Percentiles rank a stretch among this genome's conserved stretches.
These are phyloP conservation scores for Chytridium lagenaria DNA, from an alignment of 371 early-diverging fungal genomes.

Conservation along the genomic window DNA sequence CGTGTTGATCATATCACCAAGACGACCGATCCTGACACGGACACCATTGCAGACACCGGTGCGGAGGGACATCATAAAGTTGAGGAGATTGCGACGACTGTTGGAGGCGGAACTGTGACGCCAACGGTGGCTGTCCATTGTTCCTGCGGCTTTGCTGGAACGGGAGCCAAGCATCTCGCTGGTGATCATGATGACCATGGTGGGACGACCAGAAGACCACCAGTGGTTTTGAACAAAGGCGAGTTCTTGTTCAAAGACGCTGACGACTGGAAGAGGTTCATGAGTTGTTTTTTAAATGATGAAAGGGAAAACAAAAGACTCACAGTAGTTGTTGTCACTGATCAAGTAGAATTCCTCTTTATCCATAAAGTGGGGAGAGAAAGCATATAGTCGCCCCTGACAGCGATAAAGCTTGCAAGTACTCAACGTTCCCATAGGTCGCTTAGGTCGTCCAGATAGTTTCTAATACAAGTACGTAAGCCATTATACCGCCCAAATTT, in stretches of 20 bases:
- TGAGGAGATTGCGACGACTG: slow-evolving; percentile 71
- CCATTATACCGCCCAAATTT: background rate
- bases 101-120: slow-evolving; percentile 35
- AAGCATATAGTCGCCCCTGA: slow-evolving; percentile 82
- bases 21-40: slow-evolving; percentile 72
- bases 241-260: slow-evolving; percentile 80
- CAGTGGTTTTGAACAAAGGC: slow-evolving; percentile 78
- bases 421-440: slow-evolving; percentile 74
- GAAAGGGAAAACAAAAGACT: too few species aligned
- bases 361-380: slow-evolving; percentile 90
- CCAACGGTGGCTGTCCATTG: slow-evolving; percentile 23
- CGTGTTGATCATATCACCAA: slow-evolving; percentile 78
- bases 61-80: slow-evolving; percentile 83
- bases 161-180: slow-evolving; percentile 67
- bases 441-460: slow-evolving; percentile 78
- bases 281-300: background rate
- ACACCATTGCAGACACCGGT: slow-evolving; percentile 72
- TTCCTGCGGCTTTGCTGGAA: background rate
- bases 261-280: slow-evolving; percentile 49
- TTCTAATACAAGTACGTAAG: slow-evolving; percentile 39
- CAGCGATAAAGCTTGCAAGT: slow-evolving; percentile 84
- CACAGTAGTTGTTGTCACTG: slow-evolving; percentile 76
- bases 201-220: slow-evolving; percentile 81
- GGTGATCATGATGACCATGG: slow-evolving; percentile 78
- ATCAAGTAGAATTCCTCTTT: slow-evolving; percentile 84